phyloP scores from a whole-genome alignment of 2,329 filamentous ascomycete genomes.

The Trichoderma polysporum region DNA sequence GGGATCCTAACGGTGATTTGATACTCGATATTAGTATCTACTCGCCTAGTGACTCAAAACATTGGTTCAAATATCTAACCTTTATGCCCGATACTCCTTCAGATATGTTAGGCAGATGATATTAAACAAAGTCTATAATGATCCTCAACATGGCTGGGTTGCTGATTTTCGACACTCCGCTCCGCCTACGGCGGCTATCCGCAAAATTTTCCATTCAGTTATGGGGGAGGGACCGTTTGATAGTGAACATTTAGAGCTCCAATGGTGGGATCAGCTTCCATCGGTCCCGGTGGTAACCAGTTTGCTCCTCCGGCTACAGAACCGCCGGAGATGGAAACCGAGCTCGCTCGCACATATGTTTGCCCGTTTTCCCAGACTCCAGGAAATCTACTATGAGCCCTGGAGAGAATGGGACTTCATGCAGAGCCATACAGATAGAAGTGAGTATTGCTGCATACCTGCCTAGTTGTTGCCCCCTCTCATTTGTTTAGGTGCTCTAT shows the following conservation, averaged over 20 bases:
- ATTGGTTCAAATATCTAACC: constrained; percentile 33
- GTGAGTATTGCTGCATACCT: not conserved
- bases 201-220: constrained; percentile 27
- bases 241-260: constrained; percentile 18
- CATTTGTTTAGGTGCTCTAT: not conserved
- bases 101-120: not conserved
- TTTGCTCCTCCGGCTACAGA: constrained; percentile 38
- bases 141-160: constrained; percentile 14
- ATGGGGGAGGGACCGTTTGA: constrained; percentile 23
- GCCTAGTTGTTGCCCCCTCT: not conserved
- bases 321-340: constrained; percentile 33
- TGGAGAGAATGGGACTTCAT: constrained; percentile 32
- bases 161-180: constrained; percentile 14
- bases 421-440: not conserved
- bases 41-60: constrained; percentile 35
- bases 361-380: constrained; percentile 34
- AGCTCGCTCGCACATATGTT: constrained; percentile 31
- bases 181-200: not conserved
- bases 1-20: constrained; percentile 30
- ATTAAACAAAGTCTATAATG: not conserved
- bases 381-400: constrained; percentile 39
- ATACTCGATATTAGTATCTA: constrained; percentile 36
- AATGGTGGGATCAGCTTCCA: constrained; percentile 23
- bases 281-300: constrained; percentile 32
- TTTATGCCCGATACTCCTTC: constrained; percentile 22